Conservation (phyloP, 2,329 filamentous ascomycete genomes). For the Dothidotthia symphoricarpi region DNA sequence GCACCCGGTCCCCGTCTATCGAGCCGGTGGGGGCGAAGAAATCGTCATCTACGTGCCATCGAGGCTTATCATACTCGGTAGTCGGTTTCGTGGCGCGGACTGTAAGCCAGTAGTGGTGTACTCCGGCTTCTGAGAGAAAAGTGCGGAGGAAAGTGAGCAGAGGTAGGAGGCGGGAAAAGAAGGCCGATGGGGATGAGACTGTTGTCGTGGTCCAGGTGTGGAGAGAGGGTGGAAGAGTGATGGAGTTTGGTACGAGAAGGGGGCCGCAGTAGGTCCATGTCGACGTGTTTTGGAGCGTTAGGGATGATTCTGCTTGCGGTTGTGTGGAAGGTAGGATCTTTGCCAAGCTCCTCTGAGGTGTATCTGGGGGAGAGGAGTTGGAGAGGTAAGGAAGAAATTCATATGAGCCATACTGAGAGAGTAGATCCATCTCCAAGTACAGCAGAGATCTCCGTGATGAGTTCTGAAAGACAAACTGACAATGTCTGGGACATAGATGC, state of each 20-base stretch:
- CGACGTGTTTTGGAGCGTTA: constrained; percentile 17
- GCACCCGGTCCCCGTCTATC: neutral
- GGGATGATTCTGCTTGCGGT: neutral
- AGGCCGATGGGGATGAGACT: constrained; percentile 29
- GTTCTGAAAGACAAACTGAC: too few relatives aligned
- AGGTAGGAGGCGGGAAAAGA: constrained; percentile 40
- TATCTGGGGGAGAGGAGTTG: neutral
- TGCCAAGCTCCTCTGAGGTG: neutral
- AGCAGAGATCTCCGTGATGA: too few relatives aligned
- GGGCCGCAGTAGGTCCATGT: constrained; percentile 30
- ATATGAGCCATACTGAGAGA: constrained; percentile 12
- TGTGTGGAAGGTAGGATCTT: neutral
- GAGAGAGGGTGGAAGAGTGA: constrained; percentile 19
- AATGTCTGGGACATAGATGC: too few relatives aligned
- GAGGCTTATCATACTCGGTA: constrained; percentile 45
- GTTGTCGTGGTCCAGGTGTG: constrained; percentile 42
- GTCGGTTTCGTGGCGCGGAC: constrained; percentile 49
- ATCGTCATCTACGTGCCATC: constrained; percentile 54
- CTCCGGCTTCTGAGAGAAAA: constrained; percentile 38
- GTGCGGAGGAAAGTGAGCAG: constrained; percentile 45
- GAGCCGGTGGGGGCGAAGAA: constrained; percentile 38
- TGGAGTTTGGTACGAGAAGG: constrained; percentile 9
- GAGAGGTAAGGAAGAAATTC: constrained; percentile 15
- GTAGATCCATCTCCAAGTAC: constrained; percentile 11
- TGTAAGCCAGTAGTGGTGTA: constrained; percentile 50